A percentile compares a stretch with the other conserved stretches of the same genome.
phyloP scores from a whole-genome alignment of 441 rosid species.

The Arabidopsis hybrid region DNA sequence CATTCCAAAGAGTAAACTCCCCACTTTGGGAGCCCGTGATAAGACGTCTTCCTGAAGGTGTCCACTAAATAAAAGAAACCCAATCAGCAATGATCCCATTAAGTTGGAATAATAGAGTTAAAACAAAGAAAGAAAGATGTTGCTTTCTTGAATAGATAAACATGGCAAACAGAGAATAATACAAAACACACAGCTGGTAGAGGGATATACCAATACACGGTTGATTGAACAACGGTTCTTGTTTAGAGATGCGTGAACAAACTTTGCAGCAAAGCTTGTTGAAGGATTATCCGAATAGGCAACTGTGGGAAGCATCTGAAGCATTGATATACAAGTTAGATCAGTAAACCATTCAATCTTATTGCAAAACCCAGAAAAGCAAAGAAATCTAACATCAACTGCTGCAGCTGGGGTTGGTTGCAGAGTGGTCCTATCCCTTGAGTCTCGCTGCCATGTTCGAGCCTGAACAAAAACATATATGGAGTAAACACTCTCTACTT shows the following conservation, averaged over 20 bases:
- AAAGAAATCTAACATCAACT: conserved; percentile 68
- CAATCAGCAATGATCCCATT: conserved; percentile 37
- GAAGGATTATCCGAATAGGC: conserved; percentile 98
- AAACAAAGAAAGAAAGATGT: neutral
- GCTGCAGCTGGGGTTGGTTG: conserved; percentile 96
- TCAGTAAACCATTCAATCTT: neutral
- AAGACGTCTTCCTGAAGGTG: conserved; percentile 95
- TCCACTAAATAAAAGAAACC: conserved; percentile 71
- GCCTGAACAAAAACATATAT: conserved; percentile 51
- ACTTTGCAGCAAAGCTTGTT: conserved; percentile 92
- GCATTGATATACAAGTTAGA: conserved; percentile 31
- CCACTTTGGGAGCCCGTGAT: conserved; percentile 98
- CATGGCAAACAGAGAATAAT: conserved; percentile 14
- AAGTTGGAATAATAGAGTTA: neutral
- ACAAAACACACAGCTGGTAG: conserved; percentile 4
- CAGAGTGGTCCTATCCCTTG: conserved; percentile 77
- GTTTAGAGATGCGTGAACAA: conserved; percentile 96
- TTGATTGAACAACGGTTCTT: conserved; percentile 97
- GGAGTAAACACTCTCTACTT: neutral
- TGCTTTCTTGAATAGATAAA: conserved; percentile 6
- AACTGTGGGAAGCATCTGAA: conserved; percentile 90
- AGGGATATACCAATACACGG: conserved; percentile 76
- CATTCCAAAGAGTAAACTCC: conserved; percentile 99
- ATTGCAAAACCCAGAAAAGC: conserved; percentile 23
- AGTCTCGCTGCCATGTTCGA: conserved; percentile 88